A percentile compares a stretch with the other conserved stretches of the same genome.
phyloP scores from a whole-genome alignment of 1,284 basidiomycete genomes.

The Tylopilus sp. region DNA sequence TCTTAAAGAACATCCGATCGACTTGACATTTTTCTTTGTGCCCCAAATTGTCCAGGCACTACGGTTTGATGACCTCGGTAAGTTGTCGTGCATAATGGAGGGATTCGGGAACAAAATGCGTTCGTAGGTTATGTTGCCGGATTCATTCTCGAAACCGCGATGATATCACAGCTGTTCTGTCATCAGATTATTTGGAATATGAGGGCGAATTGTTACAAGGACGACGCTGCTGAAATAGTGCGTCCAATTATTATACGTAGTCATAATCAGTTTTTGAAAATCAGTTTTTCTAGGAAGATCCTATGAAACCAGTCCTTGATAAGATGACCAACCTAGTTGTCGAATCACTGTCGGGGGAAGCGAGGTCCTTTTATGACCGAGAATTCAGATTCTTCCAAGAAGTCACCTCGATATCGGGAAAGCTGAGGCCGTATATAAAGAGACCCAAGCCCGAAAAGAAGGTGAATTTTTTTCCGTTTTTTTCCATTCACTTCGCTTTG shows the following conservation, averaged over 20 bases:
- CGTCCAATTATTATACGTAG: conserved; percentile 28
- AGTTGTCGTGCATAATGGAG: conserved; percentile 16
- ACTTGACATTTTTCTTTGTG: conserved; percentile 98
- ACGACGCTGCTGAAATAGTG: conserved; percentile 82
- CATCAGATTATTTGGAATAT: conserved; percentile 99
- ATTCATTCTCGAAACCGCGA: conserved; percentile 97
- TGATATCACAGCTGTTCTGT: conserved; percentile 97
- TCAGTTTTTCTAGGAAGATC: conserved; percentile 64
- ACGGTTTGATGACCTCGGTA: conserved; percentile 83
- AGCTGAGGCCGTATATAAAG: conserved; percentile 96
- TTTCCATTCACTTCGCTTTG: background rate
- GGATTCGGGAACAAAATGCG: conserved; percentile 1
- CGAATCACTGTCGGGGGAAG: conserved; percentile 84
- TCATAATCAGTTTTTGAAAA: conserved; percentile 1
- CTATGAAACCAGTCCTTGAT: conserved; percentile 95
- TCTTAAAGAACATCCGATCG: conserved; percentile 91
- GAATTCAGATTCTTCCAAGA: conserved; percentile 97
- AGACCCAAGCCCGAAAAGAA: conserved; percentile 97
- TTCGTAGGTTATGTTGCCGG: conserved; percentile 83
- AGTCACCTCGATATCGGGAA: conserved; percentile 97
- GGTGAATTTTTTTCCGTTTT: conserved; percentile 39
- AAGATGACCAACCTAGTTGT: conserved; percentile 83
- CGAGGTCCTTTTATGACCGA: conserved; percentile 87
- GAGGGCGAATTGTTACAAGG: conserved; percentile 97
- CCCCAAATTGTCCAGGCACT: conserved; percentile 98